Evolutionary conservation across 23 red algal genomes (phyloP).

Genomic region (Gracilaria domingensis): DNA sequence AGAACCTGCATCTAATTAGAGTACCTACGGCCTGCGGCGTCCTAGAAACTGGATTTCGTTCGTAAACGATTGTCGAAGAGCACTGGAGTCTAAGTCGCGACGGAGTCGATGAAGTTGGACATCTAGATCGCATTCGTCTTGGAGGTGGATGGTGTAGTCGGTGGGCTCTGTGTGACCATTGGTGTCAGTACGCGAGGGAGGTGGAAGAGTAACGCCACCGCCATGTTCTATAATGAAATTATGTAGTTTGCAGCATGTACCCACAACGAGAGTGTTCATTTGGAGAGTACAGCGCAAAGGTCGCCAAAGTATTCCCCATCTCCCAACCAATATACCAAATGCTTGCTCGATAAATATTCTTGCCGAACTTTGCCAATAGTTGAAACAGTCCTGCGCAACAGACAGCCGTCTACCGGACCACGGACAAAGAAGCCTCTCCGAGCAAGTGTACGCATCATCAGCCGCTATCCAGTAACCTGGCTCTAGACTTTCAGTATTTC

Average conservation of each 20-base stretch:
- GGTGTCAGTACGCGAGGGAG: not conserved
- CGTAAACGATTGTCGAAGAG: not conserved
- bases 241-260: conserved; percentile 6
- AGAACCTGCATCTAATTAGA: not conserved
- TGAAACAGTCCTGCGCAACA: not conserved
- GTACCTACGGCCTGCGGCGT: not conserved
- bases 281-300: not conserved
- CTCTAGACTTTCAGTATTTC: not conserved
- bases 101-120: not conserved
- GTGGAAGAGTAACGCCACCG: not conserved
- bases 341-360: conserved; percentile 33
- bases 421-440: not conserved
- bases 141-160: not conserved
- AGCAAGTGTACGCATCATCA: conserved; percentile 15
- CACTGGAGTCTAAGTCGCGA: conserved; percentile 2
- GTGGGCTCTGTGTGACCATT: not conserved
- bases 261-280: not conserved
- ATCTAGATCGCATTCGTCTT: conserved; percentile 24
- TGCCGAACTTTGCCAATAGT: conserved; percentile 10
- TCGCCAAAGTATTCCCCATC: not conserved
- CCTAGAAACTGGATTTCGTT: not conserved
- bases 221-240: conserved; percentile 28
- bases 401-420: conserved; percentile 16
- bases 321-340: not conserved
- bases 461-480: conserved; percentile 8